Evolutionary conservation across 306 rosid species (phyloP), one percentile per base, ranked within the genome.

Genomic region (Prunus padus): DNA sequence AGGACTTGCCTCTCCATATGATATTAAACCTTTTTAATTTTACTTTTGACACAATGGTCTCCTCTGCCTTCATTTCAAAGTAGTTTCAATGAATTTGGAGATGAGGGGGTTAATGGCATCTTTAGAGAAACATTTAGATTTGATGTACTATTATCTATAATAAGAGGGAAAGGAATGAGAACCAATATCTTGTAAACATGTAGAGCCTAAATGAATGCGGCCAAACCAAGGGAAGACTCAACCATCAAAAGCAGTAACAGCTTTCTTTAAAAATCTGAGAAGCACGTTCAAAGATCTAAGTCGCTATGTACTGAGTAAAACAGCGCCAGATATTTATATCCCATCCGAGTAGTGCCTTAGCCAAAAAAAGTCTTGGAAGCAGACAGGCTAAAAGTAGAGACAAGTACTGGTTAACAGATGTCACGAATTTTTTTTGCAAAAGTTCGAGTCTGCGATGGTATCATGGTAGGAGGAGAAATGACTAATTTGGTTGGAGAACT

Each of bases 101-200:
- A 75, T 3, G 6, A 52, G 8, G 51, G 51, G 10, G 65, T 6
- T 22, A 13, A 54, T 2, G 50, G 44, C 65, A 55, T 71, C 30
- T 26, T 56, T 42, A 26, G n/a, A 23, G n/a, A 25, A 56, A 11
- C 5, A 18, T 26, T 54, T 13, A 68, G 60, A 22, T 60, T 30
- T 46, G n/a, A 19, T 46, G 62, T 56, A 47, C 54, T 47, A 63
- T 60, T 18, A 76, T 25, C 80, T 42, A 22, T 54, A 20, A 40
- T 67, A 26, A 12, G 11, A 47, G 51, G 51, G n/a, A 51, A 51
- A 51, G 62, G 11, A 51, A 28, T 20, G 3, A 18, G n/a, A 69
- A 69, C 47, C 73, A 47, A 25, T 47, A 47, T 45, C n/a, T 22
- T 13, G 11, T 23, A 18, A 56, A 73, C 30, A 62, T 10, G 69